Evolutionary conservation across 345 rosid species (phyloP).

Genomic region (Gossypium australe): DNA sequence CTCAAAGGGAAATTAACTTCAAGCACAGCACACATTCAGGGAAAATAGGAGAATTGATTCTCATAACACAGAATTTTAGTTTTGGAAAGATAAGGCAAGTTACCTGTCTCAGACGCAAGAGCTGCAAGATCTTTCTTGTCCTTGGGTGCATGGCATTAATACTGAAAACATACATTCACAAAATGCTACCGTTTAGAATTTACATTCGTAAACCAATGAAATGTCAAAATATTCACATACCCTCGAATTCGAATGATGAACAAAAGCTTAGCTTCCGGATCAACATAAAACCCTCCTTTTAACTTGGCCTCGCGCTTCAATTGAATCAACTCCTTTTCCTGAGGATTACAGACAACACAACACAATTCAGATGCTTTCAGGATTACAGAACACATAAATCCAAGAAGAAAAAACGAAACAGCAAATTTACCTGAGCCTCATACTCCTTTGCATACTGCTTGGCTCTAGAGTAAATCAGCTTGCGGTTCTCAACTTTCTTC

Average conservation of each 20-base stretch:
- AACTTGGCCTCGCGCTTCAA: slow-evolving; percentile 83
- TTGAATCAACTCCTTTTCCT: slow-evolving; percentile 59
- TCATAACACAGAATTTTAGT: background rate
- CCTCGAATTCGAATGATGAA: slow-evolving; percentile 80
- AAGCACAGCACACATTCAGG: background rate
- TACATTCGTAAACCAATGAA: background rate
- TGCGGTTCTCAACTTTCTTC: slow-evolving; percentile 49
- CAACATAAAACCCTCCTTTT: slow-evolving; percentile 86
- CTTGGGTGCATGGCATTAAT: slow-evolving; percentile 89
- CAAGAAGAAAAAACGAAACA: background rate
- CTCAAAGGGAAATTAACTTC: background rate
- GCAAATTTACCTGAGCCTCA: slow-evolving; percentile 34
- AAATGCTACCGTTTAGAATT: background rate
- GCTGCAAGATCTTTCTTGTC: slow-evolving; percentile 82
- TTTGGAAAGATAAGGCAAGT: background rate
- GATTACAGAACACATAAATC: background rate
- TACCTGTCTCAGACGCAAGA: slow-evolving; percentile 89
- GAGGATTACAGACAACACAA: background rate
- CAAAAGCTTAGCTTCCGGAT: slow-evolving; percentile 82
- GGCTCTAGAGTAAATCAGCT: slow-evolving; percentile 53
- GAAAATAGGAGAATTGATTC: background rate
- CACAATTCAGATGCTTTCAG: background rate
- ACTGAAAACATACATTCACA: slow-evolving; percentile 30
- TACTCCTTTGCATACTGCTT: slow-evolving; percentile 60
- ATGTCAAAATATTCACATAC: slow-evolving; percentile 24